phyloP scores from a whole-genome alignment of 108 stramenopile genomes.

The Aureococcus anophagefferens region DNA sequence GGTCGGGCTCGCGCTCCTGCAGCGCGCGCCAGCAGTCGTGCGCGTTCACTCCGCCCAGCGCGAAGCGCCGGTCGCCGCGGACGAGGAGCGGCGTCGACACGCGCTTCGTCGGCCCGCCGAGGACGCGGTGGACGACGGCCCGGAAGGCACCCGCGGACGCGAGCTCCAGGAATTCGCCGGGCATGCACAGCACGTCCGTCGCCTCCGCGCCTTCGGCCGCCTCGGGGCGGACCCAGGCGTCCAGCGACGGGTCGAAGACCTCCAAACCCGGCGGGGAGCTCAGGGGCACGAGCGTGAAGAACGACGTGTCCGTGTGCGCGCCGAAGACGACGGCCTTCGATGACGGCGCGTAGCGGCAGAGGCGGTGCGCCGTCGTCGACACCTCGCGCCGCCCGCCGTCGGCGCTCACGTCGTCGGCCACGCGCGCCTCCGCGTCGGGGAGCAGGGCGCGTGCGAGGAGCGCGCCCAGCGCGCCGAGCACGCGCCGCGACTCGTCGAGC shows the following conservation, averaged over 20 bases:
- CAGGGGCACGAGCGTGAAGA: conserved; percentile 18
- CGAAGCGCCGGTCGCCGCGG: background rate
- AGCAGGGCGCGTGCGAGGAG: too few relatives aligned
- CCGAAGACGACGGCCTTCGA: conserved; percentile 10
- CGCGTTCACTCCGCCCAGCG: too few relatives aligned
- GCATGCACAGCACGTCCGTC: conserved; percentile 16
- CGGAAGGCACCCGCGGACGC: conserved; percentile 9
- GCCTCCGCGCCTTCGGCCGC: conserved; percentile 3
- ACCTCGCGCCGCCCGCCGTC: background rate
- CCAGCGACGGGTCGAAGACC: conserved; percentile 17
- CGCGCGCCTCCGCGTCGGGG: too few relatives aligned
- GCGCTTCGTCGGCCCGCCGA: conserved; percentile 4
- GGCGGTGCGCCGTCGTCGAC: conserved; percentile 16
- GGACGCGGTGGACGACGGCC: conserved; percentile 19
- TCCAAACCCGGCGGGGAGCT: conserved; percentile 10
- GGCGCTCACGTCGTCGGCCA: too few relatives aligned
- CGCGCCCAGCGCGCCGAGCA: too few relatives aligned
- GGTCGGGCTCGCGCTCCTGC: too few relatives aligned
- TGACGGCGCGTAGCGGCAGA: conserved; percentile 17
- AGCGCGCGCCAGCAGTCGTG: too few relatives aligned
- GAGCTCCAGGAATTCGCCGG: conserved; percentile 19
- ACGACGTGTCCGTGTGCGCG: conserved; percentile 20
- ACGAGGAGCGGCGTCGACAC: conserved; percentile 17
- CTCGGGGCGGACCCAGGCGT: conserved; percentile 17
- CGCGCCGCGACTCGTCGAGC: too few relatives aligned